Evolutionary conservation across 1,284 basidiomycete species (phyloP), one percentile per base, ranked within the genome.

Genomic region (Tranzscheliella williamsii): DNA sequence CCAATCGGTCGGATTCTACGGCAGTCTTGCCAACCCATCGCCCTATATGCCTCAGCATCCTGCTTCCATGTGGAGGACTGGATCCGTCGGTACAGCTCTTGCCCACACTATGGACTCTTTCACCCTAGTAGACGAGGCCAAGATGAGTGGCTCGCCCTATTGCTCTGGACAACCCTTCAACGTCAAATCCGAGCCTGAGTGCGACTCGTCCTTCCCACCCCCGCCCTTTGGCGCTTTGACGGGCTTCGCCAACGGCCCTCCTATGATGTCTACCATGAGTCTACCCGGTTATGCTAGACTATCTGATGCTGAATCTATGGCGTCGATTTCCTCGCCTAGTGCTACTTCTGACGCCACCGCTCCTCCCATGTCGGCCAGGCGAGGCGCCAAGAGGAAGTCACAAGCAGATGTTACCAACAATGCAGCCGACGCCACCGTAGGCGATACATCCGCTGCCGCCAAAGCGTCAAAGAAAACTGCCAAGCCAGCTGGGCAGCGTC

Each of bases 241-340:
- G 4, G 17, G 13, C 6, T 51, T 41, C 31, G 36, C 36, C 29
- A 35, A 15, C 29, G 54, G 51, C 3, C 57, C 53, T 24, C 42
- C 51, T 37, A 55, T 61, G 57, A 29, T 54, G 9, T 27, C 47
- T 7, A 51, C 40, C 38, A 55, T 61, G 43, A 61, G 57, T 21
- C 37, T 61, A 22, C 57, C 57, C 18, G 54, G 34, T 17, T 61
- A 43, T 33, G 51, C 51, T 1, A 50, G 38, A 24, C 42, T 52
- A 26, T 51, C 52, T 8, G 60, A 63, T 26, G 50, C 50, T 13
- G 54, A 57, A 29, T 57, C 54, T 18, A 24, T 47, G 24, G 17
- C 40, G 24, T 52, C 45, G 12, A 37, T 50, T 36, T 38, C 60
- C 4, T 63, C 54, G 22, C 48, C 55, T 2, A 51, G 55, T 43